These are phyloP conservation scores for Groenewaldozyma salmanticensis DNA, from an alignment of 805 yeast species.

Conservation along the genomic window DNA sequence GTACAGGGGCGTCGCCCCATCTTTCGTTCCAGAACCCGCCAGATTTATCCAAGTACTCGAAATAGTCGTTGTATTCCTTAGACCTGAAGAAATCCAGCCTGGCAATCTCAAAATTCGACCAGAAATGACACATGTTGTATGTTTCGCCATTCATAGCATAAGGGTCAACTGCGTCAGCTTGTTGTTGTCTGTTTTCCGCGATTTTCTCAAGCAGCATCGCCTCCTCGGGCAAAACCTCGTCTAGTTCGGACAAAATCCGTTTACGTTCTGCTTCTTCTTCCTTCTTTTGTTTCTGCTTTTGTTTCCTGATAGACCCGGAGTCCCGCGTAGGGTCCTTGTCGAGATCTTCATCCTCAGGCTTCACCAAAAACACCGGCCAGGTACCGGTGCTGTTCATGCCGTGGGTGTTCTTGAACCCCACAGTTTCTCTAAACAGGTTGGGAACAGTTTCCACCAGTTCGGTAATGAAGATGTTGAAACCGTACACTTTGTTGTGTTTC, in stretches of 20 bases:
- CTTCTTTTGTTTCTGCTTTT: slow-evolving; percentile 22
- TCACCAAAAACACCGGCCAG: slow-evolving; percentile 56
- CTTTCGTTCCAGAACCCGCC: slow-evolving; percentile 87
- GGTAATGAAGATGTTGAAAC: slow-evolving; percentile 68
- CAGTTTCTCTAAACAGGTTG: slow-evolving; percentile 63
- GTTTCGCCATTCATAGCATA: slow-evolving; percentile 59
- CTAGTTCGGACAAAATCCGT: slow-evolving; percentile 4
- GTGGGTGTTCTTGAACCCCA: slow-evolving; percentile 44
- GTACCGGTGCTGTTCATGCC: slow-evolving; percentile 45
- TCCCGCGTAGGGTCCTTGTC: slow-evolving; percentile 10
- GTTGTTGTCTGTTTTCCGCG: slow-evolving; percentile 19
- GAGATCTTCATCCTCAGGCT: slow-evolving; percentile 11
- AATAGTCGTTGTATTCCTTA: slow-evolving; percentile 54
- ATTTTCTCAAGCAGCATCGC: slow-evolving; percentile 8
- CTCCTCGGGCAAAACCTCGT: slow-evolving; percentile 13
- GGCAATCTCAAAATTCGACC: slow-evolving; percentile 93
- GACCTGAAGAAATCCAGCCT: slow-evolving; percentile 65
- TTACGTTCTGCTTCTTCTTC: slow-evolving; percentile 12
- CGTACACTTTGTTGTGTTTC: slow-evolving; percentile 59
- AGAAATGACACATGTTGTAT: slow-evolving; percentile 77
- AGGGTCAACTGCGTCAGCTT: slow-evolving; percentile 29
- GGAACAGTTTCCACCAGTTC: slow-evolving; percentile 82
- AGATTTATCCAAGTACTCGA: slow-evolving; percentile 53
- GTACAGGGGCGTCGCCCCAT: slow-evolving; percentile 98
- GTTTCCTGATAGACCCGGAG: slow-evolving; percentile 11